Conservation (phyloP, 1,284 basidiomycete genomes). For the Schizopora paradoxa region DNA sequence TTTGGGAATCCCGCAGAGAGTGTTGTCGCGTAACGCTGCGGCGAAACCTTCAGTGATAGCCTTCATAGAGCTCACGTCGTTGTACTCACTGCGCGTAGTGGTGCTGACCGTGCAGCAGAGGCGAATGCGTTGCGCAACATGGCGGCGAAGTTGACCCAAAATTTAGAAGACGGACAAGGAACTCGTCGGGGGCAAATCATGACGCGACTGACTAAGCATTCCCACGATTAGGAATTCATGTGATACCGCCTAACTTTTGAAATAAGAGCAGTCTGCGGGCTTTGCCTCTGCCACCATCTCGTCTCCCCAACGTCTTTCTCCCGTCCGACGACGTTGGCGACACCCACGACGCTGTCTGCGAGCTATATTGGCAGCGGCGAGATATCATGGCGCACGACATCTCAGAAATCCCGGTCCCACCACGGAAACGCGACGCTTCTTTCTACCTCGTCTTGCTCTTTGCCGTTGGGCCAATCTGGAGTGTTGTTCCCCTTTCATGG, state of each 20-base stretch:
- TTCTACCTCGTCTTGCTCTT: slow-evolving; percentile 57
- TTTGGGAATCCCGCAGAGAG: slow-evolving; percentile 77
- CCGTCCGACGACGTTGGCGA: slow-evolving; percentile 18
- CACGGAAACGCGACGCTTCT: slow-evolving; percentile 36
- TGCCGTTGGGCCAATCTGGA: slow-evolving; percentile 67
- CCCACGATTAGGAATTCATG: too few species aligned
- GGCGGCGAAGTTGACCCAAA: slow-evolving; percentile 19
- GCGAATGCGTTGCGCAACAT: slow-evolving; percentile 68
- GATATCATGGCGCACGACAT: slow-evolving; percentile 29
- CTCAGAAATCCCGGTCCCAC: slow-evolving; percentile 35
- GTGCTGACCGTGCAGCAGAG: slow-evolving; percentile 48
- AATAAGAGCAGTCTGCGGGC: too few species aligned
- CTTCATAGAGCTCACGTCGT: neutral
- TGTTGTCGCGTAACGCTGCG: slow-evolving; percentile 68
- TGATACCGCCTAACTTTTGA: too few species aligned
- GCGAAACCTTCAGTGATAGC: slow-evolving; percentile 2
- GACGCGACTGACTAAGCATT: too few species aligned
- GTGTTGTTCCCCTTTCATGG: slow-evolving; percentile 67
- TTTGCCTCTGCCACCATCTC: too few species aligned
- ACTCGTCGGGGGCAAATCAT: neutral
- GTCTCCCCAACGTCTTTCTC: too few species aligned
- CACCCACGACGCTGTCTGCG: neutral
- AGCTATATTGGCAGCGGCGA: neutral
- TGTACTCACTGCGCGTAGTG: slow-evolving; percentile 45
- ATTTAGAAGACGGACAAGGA: neutral